These are phyloP conservation scores for Rachicladosporium sp. DNA, from an alignment of 2,329 filamentous ascomycete genomes.

Conservation along the genomic window DNA sequence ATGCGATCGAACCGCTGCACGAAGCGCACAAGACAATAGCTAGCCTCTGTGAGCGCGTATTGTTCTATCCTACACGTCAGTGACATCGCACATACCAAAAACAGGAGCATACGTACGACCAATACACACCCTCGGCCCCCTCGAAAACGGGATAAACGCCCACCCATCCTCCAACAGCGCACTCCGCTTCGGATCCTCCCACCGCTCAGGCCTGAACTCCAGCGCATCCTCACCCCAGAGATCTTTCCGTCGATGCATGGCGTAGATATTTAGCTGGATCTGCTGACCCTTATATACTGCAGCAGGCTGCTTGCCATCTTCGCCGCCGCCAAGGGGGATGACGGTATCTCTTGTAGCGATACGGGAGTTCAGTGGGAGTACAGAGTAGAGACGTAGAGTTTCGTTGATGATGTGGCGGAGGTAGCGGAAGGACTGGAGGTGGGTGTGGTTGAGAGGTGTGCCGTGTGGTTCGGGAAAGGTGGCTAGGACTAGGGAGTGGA, in stretches of 20 bases:
- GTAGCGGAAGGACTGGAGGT: constrained; percentile 17
- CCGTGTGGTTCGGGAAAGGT: constrained; percentile 16
- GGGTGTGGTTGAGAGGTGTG: constrained; percentile 27
- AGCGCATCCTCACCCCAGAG: constrained; percentile 38
- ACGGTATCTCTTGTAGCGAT: constrained; percentile 36
- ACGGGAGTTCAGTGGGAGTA: constrained; percentile 44
- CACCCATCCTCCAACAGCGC: constrained; percentile 4
- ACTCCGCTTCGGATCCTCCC: constrained; percentile 17
- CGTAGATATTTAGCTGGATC: constrained; percentile 33
- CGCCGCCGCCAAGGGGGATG: constrained; percentile 38
- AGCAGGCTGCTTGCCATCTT: constrained; percentile 36
- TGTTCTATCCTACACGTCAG: too few species aligned
- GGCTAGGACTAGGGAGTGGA: constrained; percentile 14
- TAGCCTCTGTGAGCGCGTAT: too few species aligned
- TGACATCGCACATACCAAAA: too few species aligned
- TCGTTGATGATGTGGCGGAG: constrained; percentile 53
- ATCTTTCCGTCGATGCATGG: constrained; percentile 39
- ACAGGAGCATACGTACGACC: constrained; percentile 14
- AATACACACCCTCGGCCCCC: constrained; percentile 33
- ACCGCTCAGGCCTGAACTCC: constrained; percentile 37
- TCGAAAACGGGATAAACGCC: constrained; percentile 26
- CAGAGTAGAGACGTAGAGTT: constrained; percentile 41
- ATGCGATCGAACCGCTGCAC: too few species aligned
- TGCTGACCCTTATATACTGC: constrained; percentile 36
- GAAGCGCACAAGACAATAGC: too few species aligned